Base-by-base conservation (phyloP, 2,329 filamentous ascomycete species). In the Diaporthe citrichinensis region DNA sequence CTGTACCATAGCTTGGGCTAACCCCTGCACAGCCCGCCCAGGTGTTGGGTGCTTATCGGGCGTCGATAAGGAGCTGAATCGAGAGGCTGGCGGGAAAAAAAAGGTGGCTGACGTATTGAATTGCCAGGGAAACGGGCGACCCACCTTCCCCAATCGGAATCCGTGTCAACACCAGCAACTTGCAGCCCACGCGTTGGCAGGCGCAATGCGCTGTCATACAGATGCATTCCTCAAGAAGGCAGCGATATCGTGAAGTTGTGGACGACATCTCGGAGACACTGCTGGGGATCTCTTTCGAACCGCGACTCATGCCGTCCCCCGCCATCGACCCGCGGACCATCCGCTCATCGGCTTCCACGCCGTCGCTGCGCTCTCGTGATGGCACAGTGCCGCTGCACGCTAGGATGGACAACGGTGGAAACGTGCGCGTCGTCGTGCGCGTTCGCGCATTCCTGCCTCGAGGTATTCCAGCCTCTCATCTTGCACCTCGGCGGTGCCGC, bases 371-470 rank as follows among this genome's bases (percentile, higher is more conserved):
- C 77, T 93, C 93, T 53, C 90, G 92, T 82, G 93, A 95, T 86
- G 91, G 91, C 69, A 90, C 90, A n/a, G 84, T 92, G 53, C 89
- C 91, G 36, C 84, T 89, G 76, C 87, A 88, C 80, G 86, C 87
- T 79, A 88, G 86, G 82, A 89, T 89, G 87, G 88, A 92, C 81
- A 83, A 89, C 78, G 93, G 92, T 77, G 94, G 94, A 74, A 97
- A 97, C 84, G 94, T 97, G 76, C 90, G 92, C 80, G 94, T 97
- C 39, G 94, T 96, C 41, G 94, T 97, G 76, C 89, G 94, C 82
- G 94, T 96, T 74, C 88, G 94, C 81, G 94, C 91, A 1, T 96
- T 96, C 86, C 86, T 97, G 76, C 93, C 92, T 65, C 87, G 94
- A 91, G 94, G 94, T 95, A 86, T 58, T 39, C 25, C 62, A 28